These are phyloP conservation scores for Pyrus hybrid DNA, from an alignment of 331 rosid species.

Conservation along the genomic window DNA sequence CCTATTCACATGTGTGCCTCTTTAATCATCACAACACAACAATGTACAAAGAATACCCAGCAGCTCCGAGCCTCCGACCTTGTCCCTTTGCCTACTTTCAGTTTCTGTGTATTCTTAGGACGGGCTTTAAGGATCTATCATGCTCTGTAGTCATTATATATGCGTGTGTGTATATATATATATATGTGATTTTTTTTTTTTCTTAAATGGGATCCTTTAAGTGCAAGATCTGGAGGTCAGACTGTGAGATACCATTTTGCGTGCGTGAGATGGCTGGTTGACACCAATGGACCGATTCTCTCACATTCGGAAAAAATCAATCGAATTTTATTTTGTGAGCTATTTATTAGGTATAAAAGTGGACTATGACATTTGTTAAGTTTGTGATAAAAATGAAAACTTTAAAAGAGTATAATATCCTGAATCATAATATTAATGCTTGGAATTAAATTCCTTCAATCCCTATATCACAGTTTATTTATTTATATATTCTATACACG, in stretches of 20 bases:
- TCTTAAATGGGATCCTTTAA: background rate
- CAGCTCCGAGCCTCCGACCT: background rate
- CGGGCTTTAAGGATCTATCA: background rate
- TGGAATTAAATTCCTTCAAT: background rate
- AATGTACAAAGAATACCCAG: slow-evolving; percentile 28
- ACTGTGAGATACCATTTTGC: background rate
- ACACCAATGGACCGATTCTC: background rate
- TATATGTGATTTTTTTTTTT: no score
- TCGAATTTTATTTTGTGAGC: background rate
- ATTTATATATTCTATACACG: background rate
- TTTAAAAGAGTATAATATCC: background rate
- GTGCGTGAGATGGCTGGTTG: background rate
- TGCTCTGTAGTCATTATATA: background rate
- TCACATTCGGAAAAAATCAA: background rate
- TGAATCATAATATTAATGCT: no score
- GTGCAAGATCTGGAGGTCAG: background rate
- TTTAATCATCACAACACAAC: slow-evolving; percentile 60
- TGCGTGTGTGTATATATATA: no score
- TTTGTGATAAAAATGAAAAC: background rate
- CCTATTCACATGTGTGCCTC: slow-evolving; percentile 60
- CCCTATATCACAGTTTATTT: background rate
- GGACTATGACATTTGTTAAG: background rate
- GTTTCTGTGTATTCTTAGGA: slow-evolving; percentile 1
- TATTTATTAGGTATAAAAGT: background rate
- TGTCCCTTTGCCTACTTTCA: slow-evolving; percentile 30